Base-by-base conservation (phyloP, 345 rosid species). In the Syzygium jambos region DNA sequence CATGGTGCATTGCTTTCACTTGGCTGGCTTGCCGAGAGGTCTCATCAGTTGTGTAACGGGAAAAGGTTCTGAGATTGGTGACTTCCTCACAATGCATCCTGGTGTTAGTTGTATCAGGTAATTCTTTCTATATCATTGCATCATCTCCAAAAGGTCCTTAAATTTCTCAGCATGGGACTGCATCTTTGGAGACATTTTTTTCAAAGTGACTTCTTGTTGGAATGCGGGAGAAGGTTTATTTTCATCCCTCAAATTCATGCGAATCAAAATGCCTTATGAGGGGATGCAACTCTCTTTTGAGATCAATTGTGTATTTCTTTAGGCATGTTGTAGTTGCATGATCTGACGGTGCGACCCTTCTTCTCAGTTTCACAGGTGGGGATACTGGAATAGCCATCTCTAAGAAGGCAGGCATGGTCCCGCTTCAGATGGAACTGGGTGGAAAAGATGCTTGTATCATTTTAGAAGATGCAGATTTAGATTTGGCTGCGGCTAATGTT, bases 391-490 rank as follows among this genome's bases (percentile, higher is more conserved):
- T 98, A 59, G 91, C 98, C 3, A 95, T 98, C 86, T 98, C 99
- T 6, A 98, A 95, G 89, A 98, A 98, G 91, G 98, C 99, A 1
- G 95, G 96, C 85, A 98, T 98, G 99, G 90, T 98, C 87, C 99
- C 99, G 68, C 99, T 98, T 87, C 99, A 98, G 92, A 98, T 96
- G 99, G 99, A 98, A 65, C 91, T 98, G 73, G 99, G 99, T 89
- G 99, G 99, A 29, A 98, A 98, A 94, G 99, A 98, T 88, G 99
- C 99, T 46, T 98, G 99, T 92, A 95, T 98, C 83, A 96, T 98
- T 85, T 94, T 96, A 7, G 99, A 98, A 52, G 99, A 98, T 88
- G 99, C 99, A 80, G 99, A 96, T 89, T 92, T 98, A 46, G 99
- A 98, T 88, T 90, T 98, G 89, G 99, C 94, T 19, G 96, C 99